Conservation (phyloP, 495 filamentous ascomycete genomes). For the Podospora pseudoanserina region DNA sequence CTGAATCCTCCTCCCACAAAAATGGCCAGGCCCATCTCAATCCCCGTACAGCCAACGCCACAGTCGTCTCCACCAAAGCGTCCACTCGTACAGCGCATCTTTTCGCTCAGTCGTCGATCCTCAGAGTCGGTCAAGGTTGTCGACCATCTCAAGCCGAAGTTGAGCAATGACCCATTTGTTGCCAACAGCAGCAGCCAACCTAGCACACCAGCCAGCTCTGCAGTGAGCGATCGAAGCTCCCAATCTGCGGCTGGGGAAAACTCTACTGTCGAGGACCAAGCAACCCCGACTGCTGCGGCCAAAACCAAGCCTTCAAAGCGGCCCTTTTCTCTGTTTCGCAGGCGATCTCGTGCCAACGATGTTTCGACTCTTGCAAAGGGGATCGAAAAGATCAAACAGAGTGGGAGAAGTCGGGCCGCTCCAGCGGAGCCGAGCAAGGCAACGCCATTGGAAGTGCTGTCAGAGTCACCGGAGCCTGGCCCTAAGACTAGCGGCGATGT, state of each 20-base stretch:
- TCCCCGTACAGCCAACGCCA: slow-evolving; percentile 7
- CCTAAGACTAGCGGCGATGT: background rate
- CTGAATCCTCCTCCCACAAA: background rate
- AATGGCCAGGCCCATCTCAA: background rate
- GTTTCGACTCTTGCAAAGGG: slow-evolving; percentile 26
- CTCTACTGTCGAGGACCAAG: slow-evolving; percentile 2
- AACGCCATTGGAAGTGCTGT: background rate
- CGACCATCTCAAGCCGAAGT: slow-evolving; percentile 10
- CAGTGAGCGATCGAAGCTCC: slow-evolving; percentile 5
- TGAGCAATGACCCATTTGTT: background rate
- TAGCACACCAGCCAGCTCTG: slow-evolving; percentile 5
- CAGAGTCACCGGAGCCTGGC: background rate
- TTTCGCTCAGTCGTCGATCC: slow-evolving; percentile 22
- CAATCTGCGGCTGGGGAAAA: background rate
- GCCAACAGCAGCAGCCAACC: slow-evolving; percentile 8
- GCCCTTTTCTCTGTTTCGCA: slow-evolving; percentile 21
- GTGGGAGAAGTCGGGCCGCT: background rate
- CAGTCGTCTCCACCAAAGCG: slow-evolving; percentile 17
- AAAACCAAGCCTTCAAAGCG: slow-evolving; percentile 19
- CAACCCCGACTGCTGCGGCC: background rate
- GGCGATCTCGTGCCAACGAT: slow-evolving; percentile 20
- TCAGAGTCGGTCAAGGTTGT: slow-evolving; percentile 16
- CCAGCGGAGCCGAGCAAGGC: background rate
- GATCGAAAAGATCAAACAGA: background rate
- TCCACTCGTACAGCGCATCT: slow-evolving; percentile 16